Evolutionary conservation across 305 asterid species (phyloP).

Genomic region (Solanum hybrid): DNA sequence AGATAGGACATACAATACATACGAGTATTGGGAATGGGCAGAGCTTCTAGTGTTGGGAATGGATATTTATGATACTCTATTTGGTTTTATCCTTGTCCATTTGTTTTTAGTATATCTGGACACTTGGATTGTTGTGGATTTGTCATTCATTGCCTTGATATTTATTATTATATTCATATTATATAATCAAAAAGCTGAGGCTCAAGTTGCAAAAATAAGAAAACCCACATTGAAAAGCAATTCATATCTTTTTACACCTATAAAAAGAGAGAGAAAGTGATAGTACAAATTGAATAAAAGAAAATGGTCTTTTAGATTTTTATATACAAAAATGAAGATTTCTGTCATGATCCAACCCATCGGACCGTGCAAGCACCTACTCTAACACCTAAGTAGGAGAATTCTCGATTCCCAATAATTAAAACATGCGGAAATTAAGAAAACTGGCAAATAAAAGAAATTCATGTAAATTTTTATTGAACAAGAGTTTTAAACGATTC

Average conservation of each 20-base stretch:
- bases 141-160: neutral
- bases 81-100: neutral
- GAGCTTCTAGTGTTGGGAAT: neutral
- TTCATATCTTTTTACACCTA: neutral
- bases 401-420: no score
- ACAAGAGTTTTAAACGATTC: no score
- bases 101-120: neutral
- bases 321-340: no score
- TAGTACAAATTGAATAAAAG: neutral
- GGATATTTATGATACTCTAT: neutral
- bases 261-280: neutral
- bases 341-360: accelerated
- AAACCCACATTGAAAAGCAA: neutral
- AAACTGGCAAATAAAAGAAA: no score
- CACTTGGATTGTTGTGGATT: neutral
- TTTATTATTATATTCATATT: neutral
- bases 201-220: neutral
- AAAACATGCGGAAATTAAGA: no score
- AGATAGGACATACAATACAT: neutral
- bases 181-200: neutral
- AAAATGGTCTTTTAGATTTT: no score
- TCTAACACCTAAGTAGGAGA: no score
- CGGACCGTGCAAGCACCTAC: no score
- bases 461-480: no score
- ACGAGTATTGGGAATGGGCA: neutral